A percentile compares a stretch with the other conserved stretches of the same genome.
phyloP scores from a whole-genome alignment of 192 early-diverging fungal species.

The Backusella psychrophila region DNA sequence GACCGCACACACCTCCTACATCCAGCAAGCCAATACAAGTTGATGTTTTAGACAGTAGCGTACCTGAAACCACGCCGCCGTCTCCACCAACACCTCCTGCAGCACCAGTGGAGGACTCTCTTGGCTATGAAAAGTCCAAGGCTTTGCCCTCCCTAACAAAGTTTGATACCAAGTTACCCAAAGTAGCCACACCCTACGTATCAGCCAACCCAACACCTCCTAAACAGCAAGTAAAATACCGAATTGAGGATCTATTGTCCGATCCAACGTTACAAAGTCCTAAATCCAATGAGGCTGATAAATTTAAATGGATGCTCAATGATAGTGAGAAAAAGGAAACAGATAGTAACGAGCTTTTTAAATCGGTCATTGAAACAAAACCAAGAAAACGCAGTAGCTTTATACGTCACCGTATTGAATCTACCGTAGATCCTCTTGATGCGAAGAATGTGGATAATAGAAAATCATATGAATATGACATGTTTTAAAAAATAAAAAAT shows the following conservation, averaged over 20 bases:
- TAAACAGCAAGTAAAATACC: slow-evolving; percentile 22
- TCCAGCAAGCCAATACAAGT: not conserved
- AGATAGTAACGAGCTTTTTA: slow-evolving; percentile 2
- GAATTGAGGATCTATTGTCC: slow-evolving; percentile 31
- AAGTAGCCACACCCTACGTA: not conserved
- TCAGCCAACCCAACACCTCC: slow-evolving; percentile 24
- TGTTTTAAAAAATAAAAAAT: not conserved
- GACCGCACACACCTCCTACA: not conserved
- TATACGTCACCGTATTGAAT: not conserved
- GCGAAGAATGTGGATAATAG: slow-evolving; percentile 30
- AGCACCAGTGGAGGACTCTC: not conserved
- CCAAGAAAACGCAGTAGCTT: slow-evolving; percentile 19
- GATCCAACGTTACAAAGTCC: slow-evolving; percentile 17
- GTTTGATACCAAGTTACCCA: not conserved
- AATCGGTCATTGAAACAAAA: not conserved
- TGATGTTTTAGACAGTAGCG: not conserved
- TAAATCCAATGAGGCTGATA: not conserved
- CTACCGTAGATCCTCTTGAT: slow-evolving; percentile 28
- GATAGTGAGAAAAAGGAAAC: not conserved
- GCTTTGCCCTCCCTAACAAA: not conserved
- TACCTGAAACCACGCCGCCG: not conserved
- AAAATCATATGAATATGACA: slow-evolving; percentile 24
- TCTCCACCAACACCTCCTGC: not conserved
- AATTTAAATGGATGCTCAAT: slow-evolving; percentile 1
- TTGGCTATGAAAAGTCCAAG: not conserved